Conservation (phyloP, 2,329 filamentous ascomycete genomes). For the Gnomoniopsis sp. region DNA sequence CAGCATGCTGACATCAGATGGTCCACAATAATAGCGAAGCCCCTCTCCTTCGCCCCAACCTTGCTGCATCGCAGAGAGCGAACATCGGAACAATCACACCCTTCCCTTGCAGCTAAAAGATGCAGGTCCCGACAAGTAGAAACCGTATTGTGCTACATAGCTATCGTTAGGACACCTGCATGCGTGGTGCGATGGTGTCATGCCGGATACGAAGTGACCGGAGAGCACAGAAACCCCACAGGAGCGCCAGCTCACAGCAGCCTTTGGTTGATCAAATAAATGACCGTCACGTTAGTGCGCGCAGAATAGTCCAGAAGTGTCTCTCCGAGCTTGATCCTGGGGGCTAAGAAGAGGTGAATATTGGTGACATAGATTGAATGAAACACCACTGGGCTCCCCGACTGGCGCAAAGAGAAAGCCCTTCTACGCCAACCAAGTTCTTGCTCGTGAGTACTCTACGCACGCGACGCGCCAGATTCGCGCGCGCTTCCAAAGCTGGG, state of each 20-base stretch:
- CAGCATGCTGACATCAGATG: background rate
- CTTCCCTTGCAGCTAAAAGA: background rate
- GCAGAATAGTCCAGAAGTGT: background rate
- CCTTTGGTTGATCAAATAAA: background rate
- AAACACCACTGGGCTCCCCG: background rate
- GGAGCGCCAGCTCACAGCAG: background rate
- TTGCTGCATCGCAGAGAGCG: background rate
- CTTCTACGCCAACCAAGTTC: background rate
- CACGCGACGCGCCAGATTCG: background rate
- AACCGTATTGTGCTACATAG: background rate
- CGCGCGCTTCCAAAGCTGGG: background rate
- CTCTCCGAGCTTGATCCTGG: background rate
- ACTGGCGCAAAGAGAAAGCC: background rate
- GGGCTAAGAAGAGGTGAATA: background rate
- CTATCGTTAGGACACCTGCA: background rate
- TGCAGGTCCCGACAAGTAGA: conserved; percentile 1
- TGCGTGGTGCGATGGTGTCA: background rate
- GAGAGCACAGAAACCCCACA: background rate
- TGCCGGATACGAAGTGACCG: conserved; percentile 5
- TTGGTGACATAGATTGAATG: background rate
- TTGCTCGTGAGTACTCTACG: conserved; percentile 1
- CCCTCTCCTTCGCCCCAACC: background rate
- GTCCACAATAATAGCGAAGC: background rate
- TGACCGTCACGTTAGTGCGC: background rate
- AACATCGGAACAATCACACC: background rate